phyloP scores from a whole-genome alignment of 768 basidiomycete genomes.

The Polyporus arcularius region DNA sequence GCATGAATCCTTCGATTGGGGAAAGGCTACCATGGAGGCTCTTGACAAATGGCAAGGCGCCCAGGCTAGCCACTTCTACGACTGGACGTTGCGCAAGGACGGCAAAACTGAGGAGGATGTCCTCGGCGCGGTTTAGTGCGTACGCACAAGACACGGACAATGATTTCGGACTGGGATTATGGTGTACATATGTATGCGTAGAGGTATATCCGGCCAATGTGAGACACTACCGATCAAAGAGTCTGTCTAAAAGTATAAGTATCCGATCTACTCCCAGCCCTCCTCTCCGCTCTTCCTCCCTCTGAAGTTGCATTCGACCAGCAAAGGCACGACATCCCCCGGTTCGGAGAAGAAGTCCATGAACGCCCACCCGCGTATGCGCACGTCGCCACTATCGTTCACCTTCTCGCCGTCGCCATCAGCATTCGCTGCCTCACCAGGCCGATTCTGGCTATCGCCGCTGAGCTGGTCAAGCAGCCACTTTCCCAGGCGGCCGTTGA shows the following conservation, averaged over 20 bases:
- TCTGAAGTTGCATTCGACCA: slow-evolving; percentile 79
- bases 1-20: slow-evolving; percentile 78
- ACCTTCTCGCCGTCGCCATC: slow-evolving; percentile 3
- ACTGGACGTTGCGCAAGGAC: slow-evolving; percentile 28
- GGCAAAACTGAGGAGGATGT: slow-evolving; percentile 13
- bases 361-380: slow-evolving; percentile 73
- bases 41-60: slow-evolving; percentile 55
- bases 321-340: slow-evolving; percentile 53
- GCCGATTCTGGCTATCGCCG: background rate
- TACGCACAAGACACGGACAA: background rate
- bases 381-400: slow-evolving; percentile 28
- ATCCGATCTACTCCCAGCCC: slow-evolving; percentile 14
- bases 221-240: background rate
- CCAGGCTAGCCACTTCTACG: slow-evolving; percentile 20
- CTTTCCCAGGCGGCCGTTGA: slow-evolving; percentile 71
- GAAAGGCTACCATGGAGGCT: slow-evolving; percentile 62
- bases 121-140: slow-evolving; percentile 17
- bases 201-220: background rate
- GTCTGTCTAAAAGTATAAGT: background rate
- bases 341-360: slow-evolving; percentile 76
- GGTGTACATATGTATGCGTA: slow-evolving; percentile 5
- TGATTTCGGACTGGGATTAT: background rate
- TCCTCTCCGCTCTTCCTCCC: slow-evolving; percentile 34
- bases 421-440: background rate
- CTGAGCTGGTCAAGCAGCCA: slow-evolving; percentile 67